Conservation (phyloP, 345 rosid species). For the Eucalyptus sp. region DNA sequence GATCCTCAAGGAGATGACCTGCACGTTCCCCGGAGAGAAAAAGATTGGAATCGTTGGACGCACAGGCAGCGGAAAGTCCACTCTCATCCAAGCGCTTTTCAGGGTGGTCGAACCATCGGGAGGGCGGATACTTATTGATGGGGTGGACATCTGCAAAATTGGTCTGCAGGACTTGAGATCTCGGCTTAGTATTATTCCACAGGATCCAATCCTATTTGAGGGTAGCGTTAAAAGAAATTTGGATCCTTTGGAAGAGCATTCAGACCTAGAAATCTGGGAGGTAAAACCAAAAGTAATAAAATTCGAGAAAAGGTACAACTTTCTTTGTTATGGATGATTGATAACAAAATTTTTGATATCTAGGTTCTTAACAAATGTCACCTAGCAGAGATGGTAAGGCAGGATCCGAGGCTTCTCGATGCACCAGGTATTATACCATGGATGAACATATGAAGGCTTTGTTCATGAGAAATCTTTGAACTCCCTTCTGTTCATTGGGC, state of each 20-base stretch:
- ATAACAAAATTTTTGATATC: neutral
- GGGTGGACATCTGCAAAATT: slow-evolving; percentile 49
- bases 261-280: slow-evolving; percentile 77
- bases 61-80: slow-evolving; percentile 93
- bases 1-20: slow-evolving; percentile 55
- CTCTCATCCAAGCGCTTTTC: slow-evolving; percentile 75
- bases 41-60: slow-evolving; percentile 86
- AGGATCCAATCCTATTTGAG: slow-evolving; percentile 72
- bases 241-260: slow-evolving; percentile 64
- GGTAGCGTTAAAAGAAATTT: slow-evolving; percentile 67
- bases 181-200: slow-evolving; percentile 72
- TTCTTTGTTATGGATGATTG: neutral
- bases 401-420: slow-evolving; percentile 40
- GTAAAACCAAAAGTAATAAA: slow-evolving; percentile 1
- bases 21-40: slow-evolving; percentile 51
- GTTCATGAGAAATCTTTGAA: neutral
- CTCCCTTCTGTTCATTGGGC: neutral
- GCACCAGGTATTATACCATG: slow-evolving; percentile 24
- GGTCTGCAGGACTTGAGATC: slow-evolving; percentile 79
- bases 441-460: neutral
- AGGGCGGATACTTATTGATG: slow-evolving; percentile 70
- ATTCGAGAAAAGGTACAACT: neutral
- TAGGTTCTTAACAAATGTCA: slow-evolving; percentile 50
- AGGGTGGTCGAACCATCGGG: slow-evolving; percentile 70
- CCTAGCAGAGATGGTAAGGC: slow-evolving; percentile 31